Conservation (phyloP, 2,329 filamentous ascomycete genomes). For the Aspergillus sp. region DNA sequence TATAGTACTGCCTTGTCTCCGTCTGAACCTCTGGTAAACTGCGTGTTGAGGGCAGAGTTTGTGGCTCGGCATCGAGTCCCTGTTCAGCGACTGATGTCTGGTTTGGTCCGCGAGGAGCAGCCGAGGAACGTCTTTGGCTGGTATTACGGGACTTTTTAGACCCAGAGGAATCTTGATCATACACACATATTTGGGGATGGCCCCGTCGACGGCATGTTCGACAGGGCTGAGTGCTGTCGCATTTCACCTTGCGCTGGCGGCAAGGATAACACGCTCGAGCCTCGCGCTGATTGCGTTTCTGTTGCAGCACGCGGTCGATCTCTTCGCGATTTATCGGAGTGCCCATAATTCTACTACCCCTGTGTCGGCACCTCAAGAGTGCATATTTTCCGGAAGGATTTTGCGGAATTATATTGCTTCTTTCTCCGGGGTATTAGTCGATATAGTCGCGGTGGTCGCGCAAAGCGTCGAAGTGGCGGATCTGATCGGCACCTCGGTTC, state of each 20-base stretch:
- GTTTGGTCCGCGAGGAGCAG: not conserved
- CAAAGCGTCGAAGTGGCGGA: not conserved
- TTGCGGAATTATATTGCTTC: not conserved
- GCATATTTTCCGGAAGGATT: not conserved
- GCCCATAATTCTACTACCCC: not conserved
- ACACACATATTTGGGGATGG: conserved; percentile 33
- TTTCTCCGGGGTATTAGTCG: no score
- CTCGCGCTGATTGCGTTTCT: conserved; percentile 33
- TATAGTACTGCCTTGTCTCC: not conserved
- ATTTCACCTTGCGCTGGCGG: conserved; percentile 40
- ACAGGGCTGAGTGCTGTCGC: conserved; percentile 33
- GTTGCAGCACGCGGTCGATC: conserved; percentile 30
- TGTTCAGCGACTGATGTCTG: not conserved
- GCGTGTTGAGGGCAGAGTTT: not conserved
- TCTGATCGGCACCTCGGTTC: not conserved
- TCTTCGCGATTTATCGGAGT: conserved; percentile 25
- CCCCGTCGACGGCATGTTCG: conserved; percentile 29
- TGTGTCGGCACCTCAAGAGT: not conserved
- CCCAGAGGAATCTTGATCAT: conserved; percentile 11
- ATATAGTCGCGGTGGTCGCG: not conserved
- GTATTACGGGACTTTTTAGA: not conserved
- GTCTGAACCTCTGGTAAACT: not conserved
- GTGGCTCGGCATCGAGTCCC: not conserved
- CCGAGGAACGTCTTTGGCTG: not conserved
- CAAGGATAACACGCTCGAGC: conserved; percentile 38